Conservation (phyloP, 768 basidiomycete species). For the Mycena chlorophos region DNA sequence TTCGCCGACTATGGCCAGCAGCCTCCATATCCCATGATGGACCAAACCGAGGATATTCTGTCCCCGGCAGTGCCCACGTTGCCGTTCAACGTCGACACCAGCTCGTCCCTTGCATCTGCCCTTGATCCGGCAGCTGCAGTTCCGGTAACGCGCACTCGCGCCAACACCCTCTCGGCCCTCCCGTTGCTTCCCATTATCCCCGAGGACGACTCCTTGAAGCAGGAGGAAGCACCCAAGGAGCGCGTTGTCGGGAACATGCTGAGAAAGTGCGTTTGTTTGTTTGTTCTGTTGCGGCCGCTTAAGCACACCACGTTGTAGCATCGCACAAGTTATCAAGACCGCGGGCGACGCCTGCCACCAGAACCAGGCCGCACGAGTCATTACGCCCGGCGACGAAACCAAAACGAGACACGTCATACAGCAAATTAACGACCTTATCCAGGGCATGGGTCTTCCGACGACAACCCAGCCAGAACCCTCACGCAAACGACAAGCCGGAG, state of each 20-base stretch:
- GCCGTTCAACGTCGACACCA: conserved; percentile 38
- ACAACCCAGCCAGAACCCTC: conserved; percentile 8
- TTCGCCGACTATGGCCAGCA: conserved; percentile 14
- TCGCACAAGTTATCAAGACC: conserved; percentile 59
- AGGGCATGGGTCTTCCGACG: conserved; percentile 21
- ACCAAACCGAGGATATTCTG: conserved; percentile 23
- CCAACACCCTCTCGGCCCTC: conserved; percentile 36
- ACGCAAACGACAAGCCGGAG: conserved; percentile 22
- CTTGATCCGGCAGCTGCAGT: conserved; percentile 38
- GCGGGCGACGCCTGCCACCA: conserved; percentile 49
- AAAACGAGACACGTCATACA: conserved; percentile 20
- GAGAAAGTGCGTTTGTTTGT: conserved; percentile 47
- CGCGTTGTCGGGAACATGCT: conserved; percentile 49
- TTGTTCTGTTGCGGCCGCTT: neutral
- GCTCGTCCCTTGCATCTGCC: conserved; percentile 48
- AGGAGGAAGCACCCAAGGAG: conserved; percentile 27
- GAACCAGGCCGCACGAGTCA: conserved; percentile 20
- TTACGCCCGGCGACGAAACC: conserved; percentile 21
- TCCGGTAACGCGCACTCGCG: conserved; percentile 36
- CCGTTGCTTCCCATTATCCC: conserved; percentile 11
- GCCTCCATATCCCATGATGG: conserved; percentile 17
- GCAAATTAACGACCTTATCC: conserved; percentile 16
- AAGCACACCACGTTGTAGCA: conserved; percentile 37
- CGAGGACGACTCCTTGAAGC: conserved; percentile 23
- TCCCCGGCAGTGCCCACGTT: conserved; percentile 37